Evolutionary conservation across 1,139 yeast species (phyloP).

Genomic region (Lodderomyces oxycetoniae): DNA sequence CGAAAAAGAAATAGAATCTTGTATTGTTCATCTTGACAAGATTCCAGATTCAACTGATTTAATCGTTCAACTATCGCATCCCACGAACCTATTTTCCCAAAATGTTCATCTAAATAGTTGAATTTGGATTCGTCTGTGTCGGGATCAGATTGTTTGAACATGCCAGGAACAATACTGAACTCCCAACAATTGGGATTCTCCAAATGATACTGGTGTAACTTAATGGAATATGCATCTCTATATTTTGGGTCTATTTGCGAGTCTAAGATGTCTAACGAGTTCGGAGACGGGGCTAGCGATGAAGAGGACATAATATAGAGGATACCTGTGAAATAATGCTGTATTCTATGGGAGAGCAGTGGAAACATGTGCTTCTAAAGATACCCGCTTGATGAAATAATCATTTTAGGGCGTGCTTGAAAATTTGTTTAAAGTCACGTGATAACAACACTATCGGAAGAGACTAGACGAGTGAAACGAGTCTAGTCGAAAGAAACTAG

Average conservation of each 20-base stretch:
- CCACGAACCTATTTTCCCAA: slow-evolving; percentile 37
- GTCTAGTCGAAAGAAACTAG: too few species aligned
- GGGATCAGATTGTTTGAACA: slow-evolving; percentile 34
- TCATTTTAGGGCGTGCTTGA: too few species aligned
- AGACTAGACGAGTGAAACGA: too few species aligned
- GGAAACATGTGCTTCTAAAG: too few species aligned
- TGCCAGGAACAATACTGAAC: slow-evolving; percentile 34
- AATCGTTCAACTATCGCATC: slow-evolving; percentile 23
- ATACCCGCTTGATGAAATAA: too few species aligned
- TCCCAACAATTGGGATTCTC: slow-evolving; percentile 23
- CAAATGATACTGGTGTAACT: slow-evolving; percentile 14
- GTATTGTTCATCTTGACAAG: slow-evolving; percentile 21
- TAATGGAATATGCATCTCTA: slow-evolving; percentile 15
- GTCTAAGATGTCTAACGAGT: slow-evolving; percentile 13
- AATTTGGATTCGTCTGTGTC: slow-evolving; percentile 36
- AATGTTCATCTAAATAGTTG: slow-evolving; percentile 36
- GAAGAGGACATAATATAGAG: too few species aligned
- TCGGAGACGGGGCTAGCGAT: slow-evolving; percentile 11
- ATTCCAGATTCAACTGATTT: slow-evolving; percentile 24
- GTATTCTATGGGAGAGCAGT: too few species aligned
- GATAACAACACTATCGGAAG: too few species aligned
- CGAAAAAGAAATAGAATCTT: slow-evolving; percentile 41
- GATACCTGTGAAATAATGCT: too few species aligned
- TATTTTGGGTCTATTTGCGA: slow-evolving; percentile 13
- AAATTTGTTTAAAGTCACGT: too few species aligned